These are phyloP conservation scores for Collybiopsis confluens DNA, from an alignment of 768 basidiomycete species.

Conservation along the genomic window DNA sequence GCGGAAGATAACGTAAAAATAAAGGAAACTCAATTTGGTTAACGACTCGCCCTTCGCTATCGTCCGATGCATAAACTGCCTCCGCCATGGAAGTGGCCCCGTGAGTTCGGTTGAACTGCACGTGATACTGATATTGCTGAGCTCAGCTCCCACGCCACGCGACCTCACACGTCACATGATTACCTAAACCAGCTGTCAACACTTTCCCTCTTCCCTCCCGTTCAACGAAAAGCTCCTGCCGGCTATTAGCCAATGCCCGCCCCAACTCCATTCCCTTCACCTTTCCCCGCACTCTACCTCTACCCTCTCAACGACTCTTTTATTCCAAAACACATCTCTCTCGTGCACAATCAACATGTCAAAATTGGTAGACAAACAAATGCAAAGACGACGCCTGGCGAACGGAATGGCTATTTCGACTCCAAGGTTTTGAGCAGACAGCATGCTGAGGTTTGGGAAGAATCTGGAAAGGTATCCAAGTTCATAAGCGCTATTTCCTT, in stretches of 20 bases:
- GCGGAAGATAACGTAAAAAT: too few species aligned
- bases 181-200: neutral
- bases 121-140: too few species aligned
- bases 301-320: constrained; percentile 96
- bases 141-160: too few species aligned
- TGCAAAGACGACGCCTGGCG: constrained; percentile 87
- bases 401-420: constrained; percentile 96
- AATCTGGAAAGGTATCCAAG: constrained; percentile 85
- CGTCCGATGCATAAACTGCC: too few species aligned
- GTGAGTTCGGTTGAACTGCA: too few species aligned
- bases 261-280: constrained; percentile 12
- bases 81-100: too few species aligned
- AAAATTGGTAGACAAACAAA: constrained; percentile 97
- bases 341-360: constrained; percentile 60
- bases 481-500: too few species aligned
- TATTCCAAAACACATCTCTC: constrained; percentile 89
- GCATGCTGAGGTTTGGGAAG: constrained; percentile 99
- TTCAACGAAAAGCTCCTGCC: too few species aligned
- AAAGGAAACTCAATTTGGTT: too few species aligned
- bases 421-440: constrained; percentile 89
- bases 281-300: constrained; percentile 53
- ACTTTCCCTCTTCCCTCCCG: neutral
- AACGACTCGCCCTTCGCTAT: too few species aligned
- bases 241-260: too few species aligned
- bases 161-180: constrained; percentile 3